Percentiles rank a stretch among this genome's conserved stretches.
phyloP scores from a whole-genome alignment of 2,329 filamentous ascomycete genomes.

The Verticillium alfalfae region DNA sequence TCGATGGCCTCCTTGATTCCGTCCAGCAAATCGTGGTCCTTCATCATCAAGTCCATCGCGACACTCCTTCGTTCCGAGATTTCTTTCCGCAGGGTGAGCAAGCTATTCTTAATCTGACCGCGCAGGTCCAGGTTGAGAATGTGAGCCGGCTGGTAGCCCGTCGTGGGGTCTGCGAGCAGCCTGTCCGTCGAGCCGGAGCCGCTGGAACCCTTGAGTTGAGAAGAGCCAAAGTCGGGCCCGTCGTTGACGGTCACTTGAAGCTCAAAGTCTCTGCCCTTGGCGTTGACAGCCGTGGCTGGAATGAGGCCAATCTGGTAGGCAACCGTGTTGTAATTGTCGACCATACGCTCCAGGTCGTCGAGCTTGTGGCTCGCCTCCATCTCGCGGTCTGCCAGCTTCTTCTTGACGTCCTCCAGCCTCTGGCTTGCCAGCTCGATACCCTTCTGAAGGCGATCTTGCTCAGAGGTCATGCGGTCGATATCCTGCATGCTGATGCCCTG shows the following conservation, averaged over 20 bases:
- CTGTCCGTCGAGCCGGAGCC: slow-evolving; percentile 56
- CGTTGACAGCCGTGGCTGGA: slow-evolving; percentile 76
- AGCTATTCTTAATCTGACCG: slow-evolving; percentile 72
- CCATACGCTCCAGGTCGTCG: slow-evolving; percentile 84
- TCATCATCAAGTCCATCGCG: slow-evolving; percentile 86
- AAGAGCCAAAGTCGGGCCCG: slow-evolving; percentile 67
- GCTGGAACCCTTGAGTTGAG: slow-evolving; percentile 28
- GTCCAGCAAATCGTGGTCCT: slow-evolving; percentile 88
- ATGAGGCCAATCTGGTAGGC: slow-evolving; percentile 93
- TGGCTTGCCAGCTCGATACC: slow-evolving; percentile 72
- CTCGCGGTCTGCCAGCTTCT: slow-evolving; percentile 78
- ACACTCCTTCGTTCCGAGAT: slow-evolving; percentile 82
- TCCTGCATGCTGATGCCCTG: slow-evolving; percentile 96
- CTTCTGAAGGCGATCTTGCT: slow-evolving; percentile 88
- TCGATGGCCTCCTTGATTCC: slow-evolving; percentile 96
- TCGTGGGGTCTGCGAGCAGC: slow-evolving; percentile 73
- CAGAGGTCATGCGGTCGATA: slow-evolving; percentile 97
- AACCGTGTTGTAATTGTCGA: slow-evolving; percentile 88
- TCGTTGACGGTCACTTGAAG: slow-evolving; percentile 77
- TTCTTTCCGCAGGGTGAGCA: slow-evolving; percentile 76
- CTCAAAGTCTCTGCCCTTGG: slow-evolving; percentile 80
- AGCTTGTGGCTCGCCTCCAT: slow-evolving; percentile 78
- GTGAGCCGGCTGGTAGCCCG: slow-evolving; percentile 85
- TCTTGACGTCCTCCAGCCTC: slow-evolving; percentile 80
- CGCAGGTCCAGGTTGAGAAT: slow-evolving; percentile 85